Base-by-base conservation (phyloP, 1,139 yeast genomes). In the Saccharomycopsis phalli region DNA sequence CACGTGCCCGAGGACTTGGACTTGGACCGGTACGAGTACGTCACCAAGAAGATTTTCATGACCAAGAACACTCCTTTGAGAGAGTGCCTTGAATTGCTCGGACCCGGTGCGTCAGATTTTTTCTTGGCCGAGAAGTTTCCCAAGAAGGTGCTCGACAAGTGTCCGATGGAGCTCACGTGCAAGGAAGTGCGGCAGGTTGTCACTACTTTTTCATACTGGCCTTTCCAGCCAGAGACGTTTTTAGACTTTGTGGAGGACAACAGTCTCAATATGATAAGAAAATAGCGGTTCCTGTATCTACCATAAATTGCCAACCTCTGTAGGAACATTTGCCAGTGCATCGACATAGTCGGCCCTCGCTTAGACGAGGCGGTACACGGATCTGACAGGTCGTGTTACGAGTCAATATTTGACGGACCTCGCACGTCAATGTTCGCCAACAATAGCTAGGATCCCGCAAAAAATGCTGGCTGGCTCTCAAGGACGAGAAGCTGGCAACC, bases 71-170 rank as follows among this genome's bases (percentile, higher is more conserved):
- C 67, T 19, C 69, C 72, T 1, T 53, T 86, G 4, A 34, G 45
- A 3, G 75, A 74, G 4, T 65, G 71, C 2, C 51, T 82, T 2
- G 62, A 66, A 11, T 65, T 71, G 14, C 59, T 88, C 13, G 94
- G 94, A 0, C 88, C 94, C 1, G 96, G 95, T 1, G 95, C 93
- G 0, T 69, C 61, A 4, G 81, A 76, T n/a, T 76, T 78, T 47
- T 67, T 77, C 41, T 61, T 63, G 2, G 56, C 60, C 11, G 54
- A 69, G 5, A 47, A 69, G 0, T 53, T 59, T 1, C 63, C 69
- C 2, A 39, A 47, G 6, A 59, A 56, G 0, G 43, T 78, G 2
- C 51, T 74, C 42, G 55, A 68, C 8, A 71, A 67, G 46, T 53
- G 57, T 3, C 73, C 82, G 0, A 58, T 62, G 16, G 70, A 71